Evolutionary conservation across 768 basidiomycete genomes (phyloP).

Genomic region (Rhodotorula babjevae): DNA sequence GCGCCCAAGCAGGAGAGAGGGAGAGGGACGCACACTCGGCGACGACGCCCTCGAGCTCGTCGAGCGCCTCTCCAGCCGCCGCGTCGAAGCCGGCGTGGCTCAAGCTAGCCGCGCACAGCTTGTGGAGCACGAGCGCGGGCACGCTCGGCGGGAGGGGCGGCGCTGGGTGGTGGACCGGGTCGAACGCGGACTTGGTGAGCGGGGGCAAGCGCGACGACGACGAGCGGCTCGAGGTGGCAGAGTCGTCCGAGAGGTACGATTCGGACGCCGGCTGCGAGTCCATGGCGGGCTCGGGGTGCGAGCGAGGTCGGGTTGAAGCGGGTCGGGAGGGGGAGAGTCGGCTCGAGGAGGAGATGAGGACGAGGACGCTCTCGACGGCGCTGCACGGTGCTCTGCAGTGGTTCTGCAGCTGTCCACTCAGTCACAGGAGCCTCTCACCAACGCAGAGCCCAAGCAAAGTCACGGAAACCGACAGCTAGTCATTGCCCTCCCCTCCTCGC

Average conservation of each 20-base stretch:
- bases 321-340: not conserved
- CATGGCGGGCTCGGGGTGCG: not conserved
- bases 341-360: not conserved
- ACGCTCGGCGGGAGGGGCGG: slow-evolving; percentile 18
- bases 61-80: slow-evolving; percentile 4
- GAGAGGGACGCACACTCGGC: slow-evolving; percentile 10
- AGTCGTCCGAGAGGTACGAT: not conserved
- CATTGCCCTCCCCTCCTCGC: not conserved
- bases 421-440: not conserved
- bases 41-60: slow-evolving; percentile 28
- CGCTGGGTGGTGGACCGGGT: not conserved
- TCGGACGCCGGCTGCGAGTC: slow-evolving; percentile 4
- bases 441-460: not conserved
- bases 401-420: no score
- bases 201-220: not conserved
- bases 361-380: no score
- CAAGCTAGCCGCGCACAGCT: slow-evolving; percentile 1
- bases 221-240: not conserved
- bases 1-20: not conserved
- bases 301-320: not conserved
- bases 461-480: not conserved
- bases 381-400: no score
- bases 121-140: slow-evolving; percentile 7
- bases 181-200: not conserved
- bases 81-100: slow-evolving; percentile 9